Evolutionary conservation across 2,329 filamentous ascomycete species (phyloP).

Genomic region (Cryphonectria nitschkei): DNA sequence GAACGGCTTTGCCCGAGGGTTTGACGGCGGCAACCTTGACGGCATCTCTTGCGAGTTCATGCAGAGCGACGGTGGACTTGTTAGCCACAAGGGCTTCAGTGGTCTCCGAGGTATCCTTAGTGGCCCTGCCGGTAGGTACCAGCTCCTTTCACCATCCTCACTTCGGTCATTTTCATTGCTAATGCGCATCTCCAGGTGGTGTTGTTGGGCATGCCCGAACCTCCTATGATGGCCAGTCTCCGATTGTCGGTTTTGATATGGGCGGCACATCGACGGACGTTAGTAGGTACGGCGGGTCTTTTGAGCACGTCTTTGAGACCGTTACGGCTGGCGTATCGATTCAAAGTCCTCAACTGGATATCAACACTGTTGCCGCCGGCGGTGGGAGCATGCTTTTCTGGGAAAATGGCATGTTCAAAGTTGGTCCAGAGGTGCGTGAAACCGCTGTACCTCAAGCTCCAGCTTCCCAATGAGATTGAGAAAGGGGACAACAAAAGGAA

Average conservation of each 20-base stretch:
- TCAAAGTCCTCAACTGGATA: conserved; percentile 83
- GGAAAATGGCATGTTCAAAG: conserved; percentile 81
- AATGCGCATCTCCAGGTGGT: conserved; percentile 50
- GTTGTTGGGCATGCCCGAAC: conserved; percentile 76
- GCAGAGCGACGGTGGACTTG: conserved; percentile 62
- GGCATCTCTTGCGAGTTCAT: conserved; percentile 71
- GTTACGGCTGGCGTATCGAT: conserved; percentile 80
- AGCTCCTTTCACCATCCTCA: neutral
- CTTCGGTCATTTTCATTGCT: neutral
- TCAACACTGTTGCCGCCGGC: conserved; percentile 86
- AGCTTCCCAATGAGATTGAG: neutral
- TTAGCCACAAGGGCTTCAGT: conserved; percentile 30
- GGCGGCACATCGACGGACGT: conserved; percentile 28
- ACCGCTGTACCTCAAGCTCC: neutral
- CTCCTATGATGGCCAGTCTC: conserved; percentile 64
- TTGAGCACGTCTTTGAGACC: conserved; percentile 27
- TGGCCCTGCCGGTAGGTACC: conserved; percentile 56
- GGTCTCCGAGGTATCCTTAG: conserved; percentile 63
- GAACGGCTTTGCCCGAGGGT: conserved; percentile 66
- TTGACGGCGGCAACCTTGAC: conserved; percentile 62
- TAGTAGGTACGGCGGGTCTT: conserved; percentile 52
- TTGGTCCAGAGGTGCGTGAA: conserved; percentile 70
- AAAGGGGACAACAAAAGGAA: neutral
- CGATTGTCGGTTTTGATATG: conserved; percentile 27
- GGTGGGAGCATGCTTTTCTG: conserved; percentile 81